Conservation (phyloP, 176 grass and related monocot species). For the Carex myosuroides region DNA sequence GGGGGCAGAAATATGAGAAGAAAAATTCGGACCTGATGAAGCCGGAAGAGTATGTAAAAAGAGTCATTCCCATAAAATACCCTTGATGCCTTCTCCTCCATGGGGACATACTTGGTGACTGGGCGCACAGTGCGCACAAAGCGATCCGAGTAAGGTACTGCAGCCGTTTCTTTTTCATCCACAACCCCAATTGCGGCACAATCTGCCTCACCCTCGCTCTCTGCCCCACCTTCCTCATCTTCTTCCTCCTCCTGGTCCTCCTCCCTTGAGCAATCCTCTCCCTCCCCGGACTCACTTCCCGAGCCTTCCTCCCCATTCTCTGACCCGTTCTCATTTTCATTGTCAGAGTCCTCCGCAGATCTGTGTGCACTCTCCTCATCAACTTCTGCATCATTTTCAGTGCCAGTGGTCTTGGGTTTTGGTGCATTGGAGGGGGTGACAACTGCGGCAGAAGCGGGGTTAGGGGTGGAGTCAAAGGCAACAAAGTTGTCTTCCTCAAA, state of each 20-base stretch:
- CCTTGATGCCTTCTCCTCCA: conserved; percentile 45
- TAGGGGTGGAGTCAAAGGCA: conserved; percentile 34
- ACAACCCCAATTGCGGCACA: conserved; percentile 45
- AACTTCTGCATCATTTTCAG: conserved; percentile 81
- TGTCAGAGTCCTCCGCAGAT: conserved; percentile 59
- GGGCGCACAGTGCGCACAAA: conserved; percentile 76
- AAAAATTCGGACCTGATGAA: conserved; percentile 70
- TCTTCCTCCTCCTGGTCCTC: conserved; percentile 93
- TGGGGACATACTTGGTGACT: conserved; percentile 72
- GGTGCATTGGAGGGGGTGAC: neutral
- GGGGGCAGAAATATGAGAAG: neutral
- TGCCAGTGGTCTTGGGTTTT: conserved; percentile 39
- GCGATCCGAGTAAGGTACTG: conserved; percentile 59
- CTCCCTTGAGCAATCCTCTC: conserved; percentile 82
- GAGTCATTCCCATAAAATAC: conserved; percentile 99
- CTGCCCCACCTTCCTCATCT: conserved; percentile 72
- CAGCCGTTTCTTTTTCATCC: conserved; percentile 62
- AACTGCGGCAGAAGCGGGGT: neutral
- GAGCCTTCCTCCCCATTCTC: conserved; percentile 89
- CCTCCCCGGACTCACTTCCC: conserved; percentile 89
- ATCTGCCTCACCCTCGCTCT: conserved; percentile 95
- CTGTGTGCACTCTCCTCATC: conserved; percentile 94
- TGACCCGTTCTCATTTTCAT: conserved; percentile 75
- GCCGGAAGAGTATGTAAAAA: conserved; percentile 83
- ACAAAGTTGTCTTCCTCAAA: conserved; percentile 93